These are phyloP conservation scores for Tulasnella sp. DNA, from an alignment of 768 basidiomycete genomes.

Conservation along the genomic window DNA sequence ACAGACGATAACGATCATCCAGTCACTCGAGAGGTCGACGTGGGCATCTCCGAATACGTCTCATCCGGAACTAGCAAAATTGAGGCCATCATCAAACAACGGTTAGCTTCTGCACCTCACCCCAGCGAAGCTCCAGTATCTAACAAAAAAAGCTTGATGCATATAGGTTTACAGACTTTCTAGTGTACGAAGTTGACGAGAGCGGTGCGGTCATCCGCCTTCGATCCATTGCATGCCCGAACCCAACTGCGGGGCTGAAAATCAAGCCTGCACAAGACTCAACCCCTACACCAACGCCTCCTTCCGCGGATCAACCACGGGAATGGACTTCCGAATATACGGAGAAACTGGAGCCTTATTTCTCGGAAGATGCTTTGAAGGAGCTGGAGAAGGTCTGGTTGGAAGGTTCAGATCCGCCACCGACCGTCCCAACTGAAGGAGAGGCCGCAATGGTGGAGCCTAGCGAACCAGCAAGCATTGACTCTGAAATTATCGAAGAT, in stretches of 20 bases:
- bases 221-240: constrained; percentile 66
- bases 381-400: constrained; percentile 69
- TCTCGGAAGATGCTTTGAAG: constrained; percentile 56
- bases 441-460: constrained; percentile 9
- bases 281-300: constrained; percentile 12
- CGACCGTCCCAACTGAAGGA: constrained; percentile 12
- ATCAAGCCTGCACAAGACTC: constrained; percentile 32
- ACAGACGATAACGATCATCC: constrained; percentile 46
- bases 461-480: constrained; percentile 25
- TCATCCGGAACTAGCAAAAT: constrained; percentile 64
- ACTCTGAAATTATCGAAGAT: neutral
- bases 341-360: constrained; percentile 55
- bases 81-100: constrained; percentile 93
- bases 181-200: constrained; percentile 87
- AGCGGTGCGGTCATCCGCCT: constrained; percentile 77
- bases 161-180: constrained; percentile 88
- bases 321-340: constrained; percentile 42
- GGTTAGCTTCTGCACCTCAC: constrained; percentile 48
- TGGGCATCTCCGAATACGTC: constrained; percentile 88
- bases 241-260: constrained; percentile 37
- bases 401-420: constrained; percentile 75
- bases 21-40: constrained; percentile 67
- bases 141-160: constrained; percentile 14
- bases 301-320: neutral
- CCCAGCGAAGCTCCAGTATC: neutral